Percentiles rank a stretch among this genome's conserved stretches.
These are phyloP conservation scores for Russula earlei DNA, from an alignment of 768 basidiomycete species.

Conservation along the genomic window DNA sequence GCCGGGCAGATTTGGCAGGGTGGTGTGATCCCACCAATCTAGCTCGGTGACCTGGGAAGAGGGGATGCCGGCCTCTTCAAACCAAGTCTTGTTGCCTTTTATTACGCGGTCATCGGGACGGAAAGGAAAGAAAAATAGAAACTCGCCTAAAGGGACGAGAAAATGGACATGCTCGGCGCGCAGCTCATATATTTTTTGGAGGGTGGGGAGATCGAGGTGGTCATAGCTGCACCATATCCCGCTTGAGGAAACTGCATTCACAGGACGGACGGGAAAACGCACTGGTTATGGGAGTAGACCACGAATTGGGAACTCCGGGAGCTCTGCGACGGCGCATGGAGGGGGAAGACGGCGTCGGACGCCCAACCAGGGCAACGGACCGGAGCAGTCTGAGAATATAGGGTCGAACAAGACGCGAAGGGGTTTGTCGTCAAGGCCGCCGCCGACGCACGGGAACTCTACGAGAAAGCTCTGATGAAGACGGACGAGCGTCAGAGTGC, in stretches of 20 bases:
- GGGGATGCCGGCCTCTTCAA: conserved; percentile 26
- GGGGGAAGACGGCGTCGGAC: conserved; percentile 27
- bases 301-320: conserved; percentile 33
- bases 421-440: conserved; percentile 13
- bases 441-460: conserved; percentile 20
- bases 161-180: conserved; percentile 23
- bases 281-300: conserved; percentile 37
- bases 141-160: conserved; percentile 33
- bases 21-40: conserved; percentile 34
- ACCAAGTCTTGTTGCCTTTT: conserved; percentile 26
- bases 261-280: conserved; percentile 7
- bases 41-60: conserved; percentile 27
- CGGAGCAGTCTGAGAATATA: conserved; percentile 31
- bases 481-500: no score
- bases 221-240: conserved; percentile 29
- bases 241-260: no score
- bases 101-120: background rate
- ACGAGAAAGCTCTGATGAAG: conserved; percentile 25
- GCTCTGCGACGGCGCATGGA: conserved; percentile 31
- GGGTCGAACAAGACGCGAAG: conserved; percentile 33
- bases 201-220: conserved; percentile 31
- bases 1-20: conserved; percentile 14
- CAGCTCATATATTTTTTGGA: conserved; percentile 23
- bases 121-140: background rate
- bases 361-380: conserved; percentile 25